phyloP scores from a whole-genome alignment of 2,329 filamentous ascomycete species.

The Thermoascus crustaceus region DNA sequence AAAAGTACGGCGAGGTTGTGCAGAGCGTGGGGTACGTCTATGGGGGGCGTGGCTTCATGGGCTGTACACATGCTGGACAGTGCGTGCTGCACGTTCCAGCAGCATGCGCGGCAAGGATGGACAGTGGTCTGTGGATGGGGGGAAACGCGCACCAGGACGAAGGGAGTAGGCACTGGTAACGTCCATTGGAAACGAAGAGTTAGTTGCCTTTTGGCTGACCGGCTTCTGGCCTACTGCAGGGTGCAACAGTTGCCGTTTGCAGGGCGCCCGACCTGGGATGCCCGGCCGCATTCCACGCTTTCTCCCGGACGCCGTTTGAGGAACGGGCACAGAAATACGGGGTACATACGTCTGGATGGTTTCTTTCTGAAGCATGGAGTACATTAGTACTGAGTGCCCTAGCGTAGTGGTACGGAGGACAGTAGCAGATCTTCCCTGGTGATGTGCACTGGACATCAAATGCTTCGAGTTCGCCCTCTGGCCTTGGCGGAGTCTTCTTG shows the following conservation, averaged over 20 bases:
- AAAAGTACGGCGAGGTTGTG: background rate
- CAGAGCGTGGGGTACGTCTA: constrained; percentile 1
- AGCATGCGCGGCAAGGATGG: background rate
- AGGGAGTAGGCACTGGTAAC: no score
- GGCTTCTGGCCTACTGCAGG: background rate
- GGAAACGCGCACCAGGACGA: no score
- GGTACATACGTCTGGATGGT: no score
- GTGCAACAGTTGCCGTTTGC: no score
- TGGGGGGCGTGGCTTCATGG: background rate
- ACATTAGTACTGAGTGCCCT: background rate
- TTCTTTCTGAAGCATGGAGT: background rate
- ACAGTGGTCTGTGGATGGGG: background rate
- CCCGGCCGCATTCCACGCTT: constrained; percentile 1
- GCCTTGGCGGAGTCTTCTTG: background rate
- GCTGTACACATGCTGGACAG: background rate
- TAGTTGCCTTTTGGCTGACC: no score
- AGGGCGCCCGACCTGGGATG: background rate
- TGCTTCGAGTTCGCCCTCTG: no score
- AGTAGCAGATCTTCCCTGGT: background rate
- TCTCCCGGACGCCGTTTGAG: background rate
- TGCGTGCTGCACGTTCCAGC: background rate
- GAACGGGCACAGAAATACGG: no score
- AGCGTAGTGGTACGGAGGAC: background rate
- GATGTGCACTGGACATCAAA: background rate
- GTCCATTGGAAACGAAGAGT: no score